Percentiles rank a stretch among this genome's conserved stretches.
Conservation (phyloP, 805 yeast species). For the Hanseniaspora guilliermondii region DNA sequence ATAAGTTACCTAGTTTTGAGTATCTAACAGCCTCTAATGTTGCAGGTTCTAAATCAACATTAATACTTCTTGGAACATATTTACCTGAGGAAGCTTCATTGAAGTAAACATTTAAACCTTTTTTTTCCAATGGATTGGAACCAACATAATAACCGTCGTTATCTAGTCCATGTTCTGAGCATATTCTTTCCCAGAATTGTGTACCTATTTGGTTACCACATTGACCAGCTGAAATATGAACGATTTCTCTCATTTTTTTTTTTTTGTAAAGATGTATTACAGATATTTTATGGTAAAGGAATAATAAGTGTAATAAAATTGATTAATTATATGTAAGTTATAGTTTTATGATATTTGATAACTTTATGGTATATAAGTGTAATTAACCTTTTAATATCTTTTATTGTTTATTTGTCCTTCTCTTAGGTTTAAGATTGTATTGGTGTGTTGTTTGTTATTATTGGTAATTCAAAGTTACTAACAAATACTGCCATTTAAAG, state of each 20-base stretch:
- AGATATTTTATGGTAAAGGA: background rate
- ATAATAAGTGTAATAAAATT: background rate
- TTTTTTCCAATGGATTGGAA: conserved; percentile 38
- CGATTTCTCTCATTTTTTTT: conserved; percentile 34
- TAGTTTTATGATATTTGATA: too few species aligned
- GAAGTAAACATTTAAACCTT: conserved; percentile 69
- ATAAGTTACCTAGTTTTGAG: conserved; percentile 70
- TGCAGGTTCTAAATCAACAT: conserved; percentile 89
- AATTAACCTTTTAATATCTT: too few species aligned
- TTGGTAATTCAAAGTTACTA: too few species aligned
- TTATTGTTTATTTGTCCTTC: too few species aligned
- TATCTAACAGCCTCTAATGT: conserved; percentile 76
- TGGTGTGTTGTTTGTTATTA: too few species aligned
- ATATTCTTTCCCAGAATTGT: conserved; percentile 85
- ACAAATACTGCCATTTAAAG: too few species aligned
- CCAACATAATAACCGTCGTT: conserved; percentile 62
- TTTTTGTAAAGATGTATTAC: background rate
- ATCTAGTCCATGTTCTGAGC: conserved; percentile 78
- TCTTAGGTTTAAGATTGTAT: too few species aligned
- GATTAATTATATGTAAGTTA: background rate
- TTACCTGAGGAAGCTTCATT: conserved; percentile 78
- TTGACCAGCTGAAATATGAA: conserved; percentile 94
- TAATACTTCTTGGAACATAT: conserved; percentile 86
- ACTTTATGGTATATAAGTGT: too few species aligned
- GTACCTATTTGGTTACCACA: conserved; percentile 98